Conservation (phyloP, 306 rosid species). For the Sphenostylis stenocarpa region DNA sequence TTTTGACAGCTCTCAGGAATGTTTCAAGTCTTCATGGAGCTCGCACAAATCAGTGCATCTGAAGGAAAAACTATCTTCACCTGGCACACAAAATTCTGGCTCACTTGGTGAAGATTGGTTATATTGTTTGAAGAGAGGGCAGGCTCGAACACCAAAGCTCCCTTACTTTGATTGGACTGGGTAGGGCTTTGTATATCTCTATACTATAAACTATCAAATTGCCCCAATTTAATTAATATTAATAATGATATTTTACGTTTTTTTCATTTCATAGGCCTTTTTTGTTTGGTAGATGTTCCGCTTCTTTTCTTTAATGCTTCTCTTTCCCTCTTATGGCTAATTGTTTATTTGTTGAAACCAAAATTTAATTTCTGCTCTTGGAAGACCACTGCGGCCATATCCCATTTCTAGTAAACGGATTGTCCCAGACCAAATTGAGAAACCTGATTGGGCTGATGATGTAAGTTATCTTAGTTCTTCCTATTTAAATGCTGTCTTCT, state of each 20-base stretch:
- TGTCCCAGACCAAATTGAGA: conserved; percentile 68
- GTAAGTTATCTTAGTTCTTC: conserved; percentile 53
- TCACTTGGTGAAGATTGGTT: conserved; percentile 65
- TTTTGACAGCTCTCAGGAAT: conserved; percentile 86
- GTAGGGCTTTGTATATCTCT: conserved; percentile 35
- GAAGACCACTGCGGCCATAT: conserved; percentile 75
- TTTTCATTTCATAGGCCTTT: background rate
- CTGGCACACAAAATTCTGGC: conserved; percentile 48
- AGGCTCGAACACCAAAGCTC: conserved; percentile 71
- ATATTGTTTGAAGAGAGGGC: conserved; percentile 84
- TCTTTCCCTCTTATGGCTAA: background rate
- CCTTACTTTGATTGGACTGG: conserved; percentile 97
- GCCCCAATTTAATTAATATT: background rate
- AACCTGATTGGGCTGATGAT: conserved; percentile 89
- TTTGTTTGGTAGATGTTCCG: background rate
- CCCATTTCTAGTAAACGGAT: conserved; percentile 67
- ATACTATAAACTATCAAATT: background rate
- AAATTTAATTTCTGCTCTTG: conserved; percentile 30
- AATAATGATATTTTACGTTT: background rate
- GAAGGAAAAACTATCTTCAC: conserved; percentile 56
- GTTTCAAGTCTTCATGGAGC: conserved; percentile 96
- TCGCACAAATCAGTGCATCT: conserved; percentile 81
- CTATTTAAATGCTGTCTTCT: background rate
- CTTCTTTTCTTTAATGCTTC: background rate
- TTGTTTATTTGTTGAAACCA: conserved; percentile 10